A percentile compares a stretch with the other conserved stretches of the same genome.
These are phyloP conservation scores for Capsicum baccatum DNA, from an alignment of 257 asterid genomes.

Conservation along the genomic window DNA sequence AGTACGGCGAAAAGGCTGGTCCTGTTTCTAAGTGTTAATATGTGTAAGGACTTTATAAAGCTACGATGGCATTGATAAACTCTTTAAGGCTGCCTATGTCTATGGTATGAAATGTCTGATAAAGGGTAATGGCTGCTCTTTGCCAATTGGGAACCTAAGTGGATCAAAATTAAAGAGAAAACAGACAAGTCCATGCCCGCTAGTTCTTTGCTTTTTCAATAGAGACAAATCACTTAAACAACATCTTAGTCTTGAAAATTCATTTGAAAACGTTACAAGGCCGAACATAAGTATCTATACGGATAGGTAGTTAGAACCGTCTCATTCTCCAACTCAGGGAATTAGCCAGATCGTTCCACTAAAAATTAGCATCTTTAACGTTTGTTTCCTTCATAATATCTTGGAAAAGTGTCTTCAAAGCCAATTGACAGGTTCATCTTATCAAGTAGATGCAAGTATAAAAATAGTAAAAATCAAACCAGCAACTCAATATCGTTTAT, in stretches of 20 bases:
- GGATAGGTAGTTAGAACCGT: not conserved
- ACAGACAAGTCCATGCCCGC: not conserved
- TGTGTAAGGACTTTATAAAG: not conserved
- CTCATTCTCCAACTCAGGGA: not conserved
- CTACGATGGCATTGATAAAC: not conserved
- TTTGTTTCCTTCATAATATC: not conserved
- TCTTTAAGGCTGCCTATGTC: not conserved
- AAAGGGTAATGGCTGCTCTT: not conserved
- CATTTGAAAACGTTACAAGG: too few relatives aligned
- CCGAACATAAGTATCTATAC: not conserved
- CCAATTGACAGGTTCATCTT: not conserved
- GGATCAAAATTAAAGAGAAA: slow-evolving; percentile 19
- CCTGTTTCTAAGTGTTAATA: not conserved
- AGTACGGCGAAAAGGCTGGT: not conserved
- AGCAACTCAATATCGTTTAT: not conserved
- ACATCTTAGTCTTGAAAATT: not conserved
- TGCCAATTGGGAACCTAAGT: not conserved
- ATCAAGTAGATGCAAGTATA: not conserved
- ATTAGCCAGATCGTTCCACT: not conserved
- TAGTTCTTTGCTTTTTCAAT: not conserved
- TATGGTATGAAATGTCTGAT: not conserved
- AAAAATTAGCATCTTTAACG: not conserved
- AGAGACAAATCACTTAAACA: not conserved
- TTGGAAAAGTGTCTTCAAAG: not conserved
- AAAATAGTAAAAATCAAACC: not conserved